Evolutionary conservation across 1,284 basidiomycete species (phyloP).

Genomic region (Moesziomyces aphidis): DNA sequence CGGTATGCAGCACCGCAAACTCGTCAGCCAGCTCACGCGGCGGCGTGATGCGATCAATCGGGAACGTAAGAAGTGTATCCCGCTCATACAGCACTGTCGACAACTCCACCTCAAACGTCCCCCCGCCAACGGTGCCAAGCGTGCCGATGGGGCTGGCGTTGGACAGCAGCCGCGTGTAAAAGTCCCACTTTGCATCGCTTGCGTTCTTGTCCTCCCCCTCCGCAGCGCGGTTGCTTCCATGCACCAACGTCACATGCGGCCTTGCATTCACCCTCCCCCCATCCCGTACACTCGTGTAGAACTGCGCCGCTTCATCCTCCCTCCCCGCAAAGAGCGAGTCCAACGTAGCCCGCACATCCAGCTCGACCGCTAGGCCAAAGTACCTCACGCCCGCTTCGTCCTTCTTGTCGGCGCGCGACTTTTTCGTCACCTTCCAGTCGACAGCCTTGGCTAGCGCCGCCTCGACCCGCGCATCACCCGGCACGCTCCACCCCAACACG

Average conservation of each 20-base stretch:
- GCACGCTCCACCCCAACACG: constrained; percentile 26
- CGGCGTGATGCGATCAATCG: constrained; percentile 3
- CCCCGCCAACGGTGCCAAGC: too few species aligned
- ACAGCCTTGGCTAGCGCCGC: constrained; percentile 32
- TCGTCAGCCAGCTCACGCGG: not conserved
- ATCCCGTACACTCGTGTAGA: constrained; percentile 51
- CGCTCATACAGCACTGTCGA: constrained; percentile 15
- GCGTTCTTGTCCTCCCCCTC: not conserved
- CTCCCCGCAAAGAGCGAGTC: constrained; percentile 2
- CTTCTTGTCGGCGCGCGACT: constrained; percentile 4
- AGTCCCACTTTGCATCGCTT: constrained; percentile 13
- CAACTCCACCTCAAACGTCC: constrained; percentile 9
- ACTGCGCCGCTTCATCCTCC: not conserved
- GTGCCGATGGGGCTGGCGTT: not conserved
- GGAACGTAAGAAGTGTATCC: constrained; percentile 9
- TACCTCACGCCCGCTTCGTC: constrained; percentile 37
- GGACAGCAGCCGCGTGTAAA: constrained; percentile 19
- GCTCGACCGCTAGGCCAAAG: constrained; percentile 54
- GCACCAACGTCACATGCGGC: constrained; percentile 90
- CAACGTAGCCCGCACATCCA: constrained; percentile 29
- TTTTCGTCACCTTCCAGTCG: constrained; percentile 26
- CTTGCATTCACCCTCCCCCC: constrained; percentile 72
- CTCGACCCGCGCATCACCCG: constrained; percentile 10
- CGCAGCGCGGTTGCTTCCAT: constrained; percentile 67
- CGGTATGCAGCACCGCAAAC: constrained; percentile 49